These are phyloP conservation scores for Daphne laureola DNA, from an alignment of 441 rosid species.

Conservation along the genomic window DNA sequence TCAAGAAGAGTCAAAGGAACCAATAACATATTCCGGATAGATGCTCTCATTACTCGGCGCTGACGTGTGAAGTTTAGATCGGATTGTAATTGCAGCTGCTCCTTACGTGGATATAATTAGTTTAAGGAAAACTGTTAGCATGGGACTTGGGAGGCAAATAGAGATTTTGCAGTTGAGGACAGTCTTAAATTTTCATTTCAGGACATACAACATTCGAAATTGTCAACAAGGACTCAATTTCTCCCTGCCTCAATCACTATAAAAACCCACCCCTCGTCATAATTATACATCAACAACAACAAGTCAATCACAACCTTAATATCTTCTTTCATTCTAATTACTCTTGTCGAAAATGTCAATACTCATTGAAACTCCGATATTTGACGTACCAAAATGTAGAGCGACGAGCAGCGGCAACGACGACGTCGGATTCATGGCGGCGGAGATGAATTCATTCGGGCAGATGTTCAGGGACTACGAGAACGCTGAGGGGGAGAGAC, in stretches of 20 bases:
- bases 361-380: conserved; percentile 11
- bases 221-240: conserved; percentile 12
- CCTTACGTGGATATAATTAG: too few species aligned
- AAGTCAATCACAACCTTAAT: not conserved
- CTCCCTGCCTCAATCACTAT: not conserved
- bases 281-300: not conserved
- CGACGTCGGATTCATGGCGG: conserved; percentile 30
- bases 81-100: too few species aligned
- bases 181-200: conserved; percentile 3
- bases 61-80: too few species aligned
- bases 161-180: too few species aligned
- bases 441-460: conserved; percentile 41
- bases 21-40: too few species aligned
- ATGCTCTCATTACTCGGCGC: too few species aligned
- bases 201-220: conserved; percentile 15
- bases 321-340: not conserved
- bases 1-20: too few species aligned
- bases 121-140: not conserved
- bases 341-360: conserved; percentile 9
- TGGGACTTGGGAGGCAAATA: too few species aligned
- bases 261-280: not conserved
- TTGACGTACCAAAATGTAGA: conserved; percentile 18
- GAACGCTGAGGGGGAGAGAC: conserved; percentile 35
- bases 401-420: conserved; percentile 6
- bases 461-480: conserved; percentile 46